A percentile compares a stretch with the other conserved stretches of the same genome.
phyloP scores from a whole-genome alignment of 2,329 filamentous ascomycete genomes.

The Neofusicoccum cordaticola region DNA sequence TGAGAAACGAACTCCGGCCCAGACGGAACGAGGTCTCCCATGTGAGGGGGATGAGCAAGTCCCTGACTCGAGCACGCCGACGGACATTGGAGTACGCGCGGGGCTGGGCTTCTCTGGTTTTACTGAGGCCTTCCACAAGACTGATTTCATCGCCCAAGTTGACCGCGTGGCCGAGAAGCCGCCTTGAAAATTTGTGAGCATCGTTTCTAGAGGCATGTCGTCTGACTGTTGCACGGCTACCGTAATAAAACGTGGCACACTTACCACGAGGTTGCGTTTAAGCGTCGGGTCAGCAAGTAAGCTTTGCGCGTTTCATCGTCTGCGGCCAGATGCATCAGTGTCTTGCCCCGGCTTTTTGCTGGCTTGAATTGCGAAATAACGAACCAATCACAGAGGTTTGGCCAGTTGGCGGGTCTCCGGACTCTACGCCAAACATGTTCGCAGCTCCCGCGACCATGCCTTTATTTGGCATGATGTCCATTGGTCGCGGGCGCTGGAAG shows the following conservation, averaged over 20 bases:
- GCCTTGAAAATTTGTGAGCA: not conserved
- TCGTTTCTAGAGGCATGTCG: not conserved
- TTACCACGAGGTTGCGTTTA: not conserved
- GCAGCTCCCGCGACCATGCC: not conserved
- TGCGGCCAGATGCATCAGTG: not conserved
- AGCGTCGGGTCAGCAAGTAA: not conserved
- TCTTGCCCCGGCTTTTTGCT: too few relatives aligned
- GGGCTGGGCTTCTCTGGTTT: not conserved
- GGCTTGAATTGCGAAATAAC: too few relatives aligned
- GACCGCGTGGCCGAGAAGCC: not conserved
- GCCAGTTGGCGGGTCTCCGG: not conserved
- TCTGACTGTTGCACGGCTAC: too few relatives aligned
- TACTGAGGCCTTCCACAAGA: not conserved
- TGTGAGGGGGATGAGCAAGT: not conserved
- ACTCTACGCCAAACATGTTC: not conserved
- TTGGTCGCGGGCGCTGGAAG: not conserved
- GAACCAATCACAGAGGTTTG: not conserved
- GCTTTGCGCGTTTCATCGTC: not conserved
- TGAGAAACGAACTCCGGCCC: not conserved
- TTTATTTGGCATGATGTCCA: constrained; percentile 4
- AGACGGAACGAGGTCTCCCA: constrained; percentile 1
- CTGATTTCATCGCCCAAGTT: not conserved
- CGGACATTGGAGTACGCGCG: not conserved
- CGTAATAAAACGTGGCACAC: not conserved
- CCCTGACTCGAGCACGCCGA: not conserved